Base-by-base conservation (phyloP, 2,329 filamentous ascomycete species). In the Intubia oerlemansii region DNA sequence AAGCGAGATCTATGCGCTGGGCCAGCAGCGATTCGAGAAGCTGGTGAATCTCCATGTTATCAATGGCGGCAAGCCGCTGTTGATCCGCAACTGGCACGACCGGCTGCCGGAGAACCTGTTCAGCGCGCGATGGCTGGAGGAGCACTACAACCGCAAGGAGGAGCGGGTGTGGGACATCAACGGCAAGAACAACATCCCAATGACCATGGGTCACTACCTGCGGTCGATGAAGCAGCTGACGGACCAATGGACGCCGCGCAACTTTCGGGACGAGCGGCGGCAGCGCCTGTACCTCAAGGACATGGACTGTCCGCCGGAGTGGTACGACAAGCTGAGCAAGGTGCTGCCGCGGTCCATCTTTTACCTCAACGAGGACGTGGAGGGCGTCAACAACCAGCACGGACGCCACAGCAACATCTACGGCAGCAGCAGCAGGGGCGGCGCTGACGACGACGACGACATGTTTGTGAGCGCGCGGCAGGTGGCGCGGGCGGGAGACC, bases 211-310 rank as follows among this genome's bases (percentile, higher is more conserved):
- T 2, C 85, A 95, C 47, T 98, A 98, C 49, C 54, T 98, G 19
- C 75, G 78, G 37, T 84, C 82, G 28, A 77, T 95, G 75, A 64
- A 66, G 23, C 68, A 77, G 38, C 66, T 95, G 18, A 71, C 84
- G 1, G 74, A 85, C 28, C 81, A 91, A 45, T 91, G 80, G 57
- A 75, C 61, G 7, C 56, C 66, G 0, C 62, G 59, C 26, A 85
- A 79, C 37, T 92, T 76, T 45, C 72, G 72, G 34, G 77, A 90
- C 37, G 69, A 79, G 35, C 66, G 68, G 21, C 62, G 78, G 14
- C 88, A 98, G 45, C 69, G 88, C 10, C 67, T 95, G 2, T 98
- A 98, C 46, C 54, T 95, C 15, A 98, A 98, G 44, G 88, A 98
- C 44, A 93, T 98, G 34, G 88, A 98, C 47, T 93, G 84, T 40